Evolutionary conservation across 352 stramenopile genomes (phyloP).

Genomic region (Phytophthora ohioensis): DNA sequence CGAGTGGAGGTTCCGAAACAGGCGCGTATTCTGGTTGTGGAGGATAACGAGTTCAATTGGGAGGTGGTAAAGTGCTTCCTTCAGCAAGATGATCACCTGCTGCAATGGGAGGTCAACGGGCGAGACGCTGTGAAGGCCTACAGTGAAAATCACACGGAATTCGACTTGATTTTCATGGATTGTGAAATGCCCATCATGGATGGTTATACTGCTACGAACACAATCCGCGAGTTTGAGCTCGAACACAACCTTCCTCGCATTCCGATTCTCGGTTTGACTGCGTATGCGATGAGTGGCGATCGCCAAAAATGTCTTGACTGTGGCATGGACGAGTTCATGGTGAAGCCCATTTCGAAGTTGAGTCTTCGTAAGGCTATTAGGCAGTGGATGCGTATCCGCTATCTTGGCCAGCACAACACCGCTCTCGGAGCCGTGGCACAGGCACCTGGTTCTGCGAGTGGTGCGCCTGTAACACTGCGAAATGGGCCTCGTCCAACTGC

Average conservation of each 20-base stretch:
- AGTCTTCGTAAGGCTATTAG: slow-evolving; percentile 63
- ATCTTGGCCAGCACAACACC: slow-evolving; percentile 34
- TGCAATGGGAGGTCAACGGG: slow-evolving; percentile 74
- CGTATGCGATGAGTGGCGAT: slow-evolving; percentile 73
- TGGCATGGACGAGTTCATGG: slow-evolving; percentile 79
- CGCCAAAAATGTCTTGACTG: slow-evolving; percentile 68
- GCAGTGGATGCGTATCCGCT: slow-evolving; percentile 69
- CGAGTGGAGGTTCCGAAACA: slow-evolving; percentile 44
- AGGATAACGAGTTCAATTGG: slow-evolving; percentile 83
- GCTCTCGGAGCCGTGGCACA: slow-evolving; percentile 10
- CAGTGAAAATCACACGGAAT: slow-evolving; percentile 50
- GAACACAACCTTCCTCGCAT: slow-evolving; percentile 58
- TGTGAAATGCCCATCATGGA: slow-evolving; percentile 86
- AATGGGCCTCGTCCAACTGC: slow-evolving; percentile 17
- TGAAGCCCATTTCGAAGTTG: slow-evolving; percentile 75
- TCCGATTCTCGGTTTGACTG: slow-evolving; percentile 66
- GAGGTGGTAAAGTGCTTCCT: slow-evolving; percentile 77
- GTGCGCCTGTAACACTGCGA: slow-evolving; percentile 3
- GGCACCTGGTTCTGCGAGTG: not conserved
- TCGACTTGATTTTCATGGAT: slow-evolving; percentile 78
- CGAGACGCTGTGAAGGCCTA: slow-evolving; percentile 65
- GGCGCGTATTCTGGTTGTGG: slow-evolving; percentile 67
- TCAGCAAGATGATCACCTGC: slow-evolving; percentile 65
- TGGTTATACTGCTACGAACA: slow-evolving; percentile 63
- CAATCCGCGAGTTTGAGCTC: slow-evolving; percentile 61